Base-by-base conservation (phyloP, 2,329 filamentous ascomycete species). In the Akanthomyces uredinophilus region DNA sequence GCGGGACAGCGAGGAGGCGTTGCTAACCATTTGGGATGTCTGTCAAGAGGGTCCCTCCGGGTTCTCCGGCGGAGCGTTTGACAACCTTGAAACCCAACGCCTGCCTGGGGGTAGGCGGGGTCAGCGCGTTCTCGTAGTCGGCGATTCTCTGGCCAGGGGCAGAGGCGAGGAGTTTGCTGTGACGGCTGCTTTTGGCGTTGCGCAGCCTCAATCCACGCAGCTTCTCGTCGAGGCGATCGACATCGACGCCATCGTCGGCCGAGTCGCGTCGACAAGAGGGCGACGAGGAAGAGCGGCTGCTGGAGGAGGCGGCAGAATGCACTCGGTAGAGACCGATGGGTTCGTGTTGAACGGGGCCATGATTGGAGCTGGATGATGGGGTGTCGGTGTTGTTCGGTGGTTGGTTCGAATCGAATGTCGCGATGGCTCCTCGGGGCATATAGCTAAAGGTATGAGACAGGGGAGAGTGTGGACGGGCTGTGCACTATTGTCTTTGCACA, bases 11-110 rank as follows among this genome's bases (percentile, higher is more conserved):
- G 13, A 11, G 16, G 13, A 18, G 22, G 14, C 37, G 22, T 18
- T n/a, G 35, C 82, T 68, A 78, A 96, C 93, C 93, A 79, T 96
- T 96, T 7, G 94, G 92, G 65, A 96, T 87, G 66, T 85, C 78
- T 43, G 74, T 70, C 47, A 86, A 74, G 64, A 79, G 78, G 18
- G 75, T 70, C 49, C 80, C 75, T 50, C 73, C 71, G 13, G 72
- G 74, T 16, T 69, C 69, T 50, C 74, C 65, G 61, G 75, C 75
- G 49, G 74, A 69, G 65, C 79, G 79, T 73, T 81, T 83, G 61
- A 80, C 74, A 63, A 87, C 79, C 70, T 81, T 83, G 73, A 87
- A 87, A 58, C 78, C 82, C 62, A 81, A 70, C 35, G 78, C 74
- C 64, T 82, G 80, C 69, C 75, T 78, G 4, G 79, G 75, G 16